Evolutionary conservation across 2,329 filamentous ascomycete species (phyloP).

Genomic region (Fusarium keratoplasticum): DNA sequence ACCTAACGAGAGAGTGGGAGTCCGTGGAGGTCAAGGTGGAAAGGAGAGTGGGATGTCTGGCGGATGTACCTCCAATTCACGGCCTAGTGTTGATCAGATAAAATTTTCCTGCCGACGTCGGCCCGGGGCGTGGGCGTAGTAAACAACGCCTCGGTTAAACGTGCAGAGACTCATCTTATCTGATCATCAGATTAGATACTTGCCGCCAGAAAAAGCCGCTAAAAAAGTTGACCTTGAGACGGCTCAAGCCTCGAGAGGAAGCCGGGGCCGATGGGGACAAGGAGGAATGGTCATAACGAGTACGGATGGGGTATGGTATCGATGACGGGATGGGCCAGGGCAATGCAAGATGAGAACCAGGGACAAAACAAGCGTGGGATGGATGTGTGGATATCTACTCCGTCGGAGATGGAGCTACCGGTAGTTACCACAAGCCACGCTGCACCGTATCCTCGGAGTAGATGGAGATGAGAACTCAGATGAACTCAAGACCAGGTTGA

Average conservation of each 20-base stretch:
- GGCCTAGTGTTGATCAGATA: slow-evolving; percentile 40
- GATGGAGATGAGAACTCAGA: background rate
- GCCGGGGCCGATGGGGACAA: background rate
- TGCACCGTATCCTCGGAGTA: background rate
- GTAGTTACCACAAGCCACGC: slow-evolving; percentile 1
- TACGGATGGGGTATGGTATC: background rate
- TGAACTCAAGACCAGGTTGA: background rate
- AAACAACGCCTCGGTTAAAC: background rate
- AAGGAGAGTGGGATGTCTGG: background rate
- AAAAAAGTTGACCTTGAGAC: slow-evolving; percentile 10
- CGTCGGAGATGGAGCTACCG: slow-evolving; percentile 11
- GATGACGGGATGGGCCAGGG: slow-evolving; percentile 3
- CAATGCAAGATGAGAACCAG: slow-evolving; percentile 9
- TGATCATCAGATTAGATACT: slow-evolving; percentile 59
- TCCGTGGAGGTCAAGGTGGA: background rate
- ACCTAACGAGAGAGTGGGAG: slow-evolving; percentile 22
- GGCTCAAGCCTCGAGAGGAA: background rate
- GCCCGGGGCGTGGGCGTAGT: slow-evolving; percentile 27
- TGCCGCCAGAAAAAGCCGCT: slow-evolving; percentile 20
- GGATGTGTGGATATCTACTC: slow-evolving; percentile 6
- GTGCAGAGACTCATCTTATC: slow-evolving; percentile 53
- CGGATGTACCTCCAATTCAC: background rate
- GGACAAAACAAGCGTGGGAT: slow-evolving; percentile 5
- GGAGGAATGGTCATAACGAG: slow-evolving; percentile 1
- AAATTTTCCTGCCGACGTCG: slow-evolving; percentile 44